These are phyloP conservation scores for Gymnopilus dilepis DNA, from an alignment of 768 basidiomycete species.

Conservation along the genomic window DNA sequence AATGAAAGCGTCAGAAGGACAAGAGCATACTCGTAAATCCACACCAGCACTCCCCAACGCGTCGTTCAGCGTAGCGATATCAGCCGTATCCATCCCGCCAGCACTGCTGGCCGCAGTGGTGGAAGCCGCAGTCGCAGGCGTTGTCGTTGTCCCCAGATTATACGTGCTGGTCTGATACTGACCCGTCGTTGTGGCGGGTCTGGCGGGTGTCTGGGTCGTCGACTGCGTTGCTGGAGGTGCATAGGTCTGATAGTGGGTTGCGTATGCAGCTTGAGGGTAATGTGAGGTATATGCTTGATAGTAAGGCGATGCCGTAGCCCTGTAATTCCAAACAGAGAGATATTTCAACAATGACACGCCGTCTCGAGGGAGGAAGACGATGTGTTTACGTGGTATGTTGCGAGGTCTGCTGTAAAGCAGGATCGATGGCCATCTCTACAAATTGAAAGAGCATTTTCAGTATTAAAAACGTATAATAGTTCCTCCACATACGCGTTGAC, in stretches of 20 bases:
- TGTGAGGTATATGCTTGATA: constrained; percentile 50
- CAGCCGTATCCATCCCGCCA: constrained; percentile 61
- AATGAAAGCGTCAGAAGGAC: background rate
- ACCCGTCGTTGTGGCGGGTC: constrained; percentile 17
- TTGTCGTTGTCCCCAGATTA: constrained; percentile 19
- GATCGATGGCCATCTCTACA: constrained; percentile 68
- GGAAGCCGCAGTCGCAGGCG: constrained; percentile 20
- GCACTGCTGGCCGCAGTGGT: constrained; percentile 31
- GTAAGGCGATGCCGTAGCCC: constrained; percentile 51
- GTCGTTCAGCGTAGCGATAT: constrained; percentile 82
- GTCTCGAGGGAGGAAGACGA: constrained; percentile 25
- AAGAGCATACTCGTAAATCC: constrained; percentile 69
- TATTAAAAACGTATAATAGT: background rate
- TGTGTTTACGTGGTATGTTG: constrained; percentile 47
- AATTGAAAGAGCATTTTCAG: background rate
- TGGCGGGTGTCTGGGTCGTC: constrained; percentile 26
- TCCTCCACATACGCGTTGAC: constrained; percentile 32
- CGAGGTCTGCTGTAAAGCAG: constrained; percentile 63
- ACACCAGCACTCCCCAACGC: constrained; percentile 88
- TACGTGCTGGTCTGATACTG: constrained; percentile 32
- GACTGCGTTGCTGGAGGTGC: constrained; percentile 39
- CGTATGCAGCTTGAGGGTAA: constrained; percentile 49
- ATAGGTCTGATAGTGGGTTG: constrained; percentile 51
- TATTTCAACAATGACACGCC: constrained; percentile 22
- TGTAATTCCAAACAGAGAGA: constrained; percentile 26